Percentiles rank a stretch among this genome's conserved stretches.
These are phyloP conservation scores for Eremothecium gossypii DNA, from an alignment of 1,139 yeast genomes.

Conservation along the genomic window DNA sequence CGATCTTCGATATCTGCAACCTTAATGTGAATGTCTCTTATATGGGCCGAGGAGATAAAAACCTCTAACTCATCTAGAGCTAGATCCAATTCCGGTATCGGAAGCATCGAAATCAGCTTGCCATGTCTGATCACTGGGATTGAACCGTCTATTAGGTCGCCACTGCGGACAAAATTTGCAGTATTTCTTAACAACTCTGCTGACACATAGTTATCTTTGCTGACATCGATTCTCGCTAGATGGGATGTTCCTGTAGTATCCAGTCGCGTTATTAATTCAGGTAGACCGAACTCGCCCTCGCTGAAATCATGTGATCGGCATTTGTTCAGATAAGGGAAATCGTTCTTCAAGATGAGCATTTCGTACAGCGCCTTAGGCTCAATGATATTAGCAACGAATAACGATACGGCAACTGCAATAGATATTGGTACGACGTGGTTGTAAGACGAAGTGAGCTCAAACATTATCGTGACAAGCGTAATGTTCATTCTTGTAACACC, in stretches of 20 bases:
- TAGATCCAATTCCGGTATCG: slow-evolving; percentile 46
- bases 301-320: slow-evolving; percentile 30
- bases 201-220: slow-evolving; percentile 34
- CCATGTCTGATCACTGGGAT: slow-evolving; percentile 37
- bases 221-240: slow-evolving; percentile 31
- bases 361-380: slow-evolving; percentile 50
- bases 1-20: slow-evolving; percentile 19
- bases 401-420: slow-evolving; percentile 47
- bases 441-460: slow-evolving; percentile 53
- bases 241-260: not conserved
- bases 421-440: slow-evolving; percentile 54
- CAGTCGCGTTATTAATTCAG: slow-evolving; percentile 33
- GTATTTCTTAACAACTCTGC: slow-evolving; percentile 32
- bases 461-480: slow-evolving; percentile 49
- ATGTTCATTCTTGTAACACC: slow-evolving; percentile 62
- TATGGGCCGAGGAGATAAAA: slow-evolving; percentile 27
- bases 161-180: slow-evolving; percentile 33
- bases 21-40: slow-evolving; percentile 33
- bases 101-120: slow-evolving; percentile 41
- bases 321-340: slow-evolving; percentile 47
- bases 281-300: slow-evolving; percentile 32
- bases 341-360: slow-evolving; percentile 40
- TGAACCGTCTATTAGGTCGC: slow-evolving; percentile 46
- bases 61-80: slow-evolving; percentile 40
- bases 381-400: slow-evolving; percentile 48